phyloP scores from a whole-genome alignment of 495 filamentous ascomycete species.

The Penicillium ochrochloron region DNA sequence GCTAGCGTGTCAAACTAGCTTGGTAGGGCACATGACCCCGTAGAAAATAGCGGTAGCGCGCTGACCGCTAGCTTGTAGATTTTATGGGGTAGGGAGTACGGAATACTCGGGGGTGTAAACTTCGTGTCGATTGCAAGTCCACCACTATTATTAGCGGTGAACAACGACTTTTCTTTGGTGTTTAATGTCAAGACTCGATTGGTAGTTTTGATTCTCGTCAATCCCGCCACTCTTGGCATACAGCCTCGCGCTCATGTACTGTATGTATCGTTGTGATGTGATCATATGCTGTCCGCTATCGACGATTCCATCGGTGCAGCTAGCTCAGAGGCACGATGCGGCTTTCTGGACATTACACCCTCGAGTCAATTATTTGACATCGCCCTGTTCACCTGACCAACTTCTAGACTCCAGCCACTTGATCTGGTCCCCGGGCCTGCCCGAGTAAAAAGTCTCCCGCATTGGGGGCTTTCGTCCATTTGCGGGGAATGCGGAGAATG shows the following conservation, averaged over 20 bases:
- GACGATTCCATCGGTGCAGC: neutral
- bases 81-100: neutral
- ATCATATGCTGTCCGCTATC: neutral
- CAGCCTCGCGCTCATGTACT: neutral
- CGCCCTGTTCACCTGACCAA: neutral
- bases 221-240: neutral
- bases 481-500: constrained; percentile 6
- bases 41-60: neutral
- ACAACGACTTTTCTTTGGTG: neutral
- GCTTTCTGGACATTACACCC: constrained; percentile 1
- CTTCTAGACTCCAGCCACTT: neutral
- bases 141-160: constrained; percentile 3
- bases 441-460: neutral
- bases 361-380: neutral
- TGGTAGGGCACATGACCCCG: constrained; percentile 2
- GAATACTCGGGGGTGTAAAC: neutral
- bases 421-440: neutral
- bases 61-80: constrained; percentile 3
- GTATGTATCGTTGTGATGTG: too few species aligned
- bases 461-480: neutral
- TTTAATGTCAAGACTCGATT: neutral
- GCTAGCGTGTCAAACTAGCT: constrained; percentile 5
- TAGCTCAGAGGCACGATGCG: constrained; percentile 8
- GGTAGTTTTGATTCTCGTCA: neutral
- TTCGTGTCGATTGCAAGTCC: neutral